Conservation (phyloP, 257 asterid species). For the Anisodus acutangulus region DNA sequence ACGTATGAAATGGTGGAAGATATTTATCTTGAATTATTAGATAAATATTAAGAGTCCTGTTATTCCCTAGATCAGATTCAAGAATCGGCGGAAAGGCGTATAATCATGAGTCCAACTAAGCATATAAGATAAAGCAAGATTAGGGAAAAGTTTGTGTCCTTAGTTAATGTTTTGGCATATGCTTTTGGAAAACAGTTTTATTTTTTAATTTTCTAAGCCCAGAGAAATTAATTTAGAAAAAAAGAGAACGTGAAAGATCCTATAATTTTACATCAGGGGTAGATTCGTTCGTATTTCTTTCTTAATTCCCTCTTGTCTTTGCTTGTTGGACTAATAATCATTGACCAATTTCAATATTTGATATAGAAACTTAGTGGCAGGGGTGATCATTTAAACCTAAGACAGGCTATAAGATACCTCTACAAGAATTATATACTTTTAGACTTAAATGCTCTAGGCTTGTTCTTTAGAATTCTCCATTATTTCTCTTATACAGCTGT, state of each 20-base stretch:
- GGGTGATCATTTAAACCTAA: slow-evolving; percentile 17
- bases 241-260: slow-evolving; percentile 8
- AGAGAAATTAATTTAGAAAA: neutral
- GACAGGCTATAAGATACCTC: slow-evolving; percentile 31
- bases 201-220: neutral
- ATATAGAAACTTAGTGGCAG: slow-evolving; percentile 17
- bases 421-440: slow-evolving; percentile 7
- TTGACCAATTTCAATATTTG: neutral
- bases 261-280: neutral
- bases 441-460: slow-evolving; percentile 4
- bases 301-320: neutral
- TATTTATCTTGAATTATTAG: slow-evolving; percentile 1
- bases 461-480: slow-evolving; percentile 31
- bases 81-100: slow-evolving; percentile 19
- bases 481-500: slow-evolving; percentile 38
- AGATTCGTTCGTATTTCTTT: neutral
- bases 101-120: slow-evolving; percentile 27
- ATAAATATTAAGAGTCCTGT: neutral
- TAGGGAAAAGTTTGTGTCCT: slow-evolving; percentile 1
- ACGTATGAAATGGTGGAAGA: neutral
- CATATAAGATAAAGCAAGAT: slow-evolving; percentile 24
- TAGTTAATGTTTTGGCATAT: slow-evolving; percentile 12
- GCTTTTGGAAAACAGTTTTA: slow-evolving; percentile 19
- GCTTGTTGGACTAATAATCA: neutral
- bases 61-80: slow-evolving; percentile 18